Evolutionary conservation across 768 basidiomycete species (phyloP), one percentile per base, ranked within the genome.

Genomic region (Xanthoconium purpureum): DNA sequence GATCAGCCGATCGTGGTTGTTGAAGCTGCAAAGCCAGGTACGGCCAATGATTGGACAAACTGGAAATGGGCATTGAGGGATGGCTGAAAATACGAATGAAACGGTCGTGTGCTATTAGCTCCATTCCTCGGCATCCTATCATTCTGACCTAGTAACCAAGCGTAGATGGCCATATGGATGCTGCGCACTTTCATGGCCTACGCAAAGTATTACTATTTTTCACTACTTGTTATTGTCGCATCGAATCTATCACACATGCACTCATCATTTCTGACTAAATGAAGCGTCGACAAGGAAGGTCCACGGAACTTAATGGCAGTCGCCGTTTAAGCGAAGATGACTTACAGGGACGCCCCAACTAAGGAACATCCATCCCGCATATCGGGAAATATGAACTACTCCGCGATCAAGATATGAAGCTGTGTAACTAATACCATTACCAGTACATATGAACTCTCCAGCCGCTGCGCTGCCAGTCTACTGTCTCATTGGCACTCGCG

Each of bases 301-400:
- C 49, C 62, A 56, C 67, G 66, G 67, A 60, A 51, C 66, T 61
- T 58, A 50, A 55, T 48, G 54, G 9, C 10, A 35, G 33, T 52
- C 63, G 62, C 62, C 52, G 62, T 58, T 53, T 64, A 65, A 48
- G 59, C 60, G 68, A 60, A 43, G 38, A 56, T 68, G 63, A 68
- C 65, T 57, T 54, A 20, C 59, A 71, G 68, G 69, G 64, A 57
- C 56, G 30, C 46, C 28, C 20, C 54, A 32, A 42, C 39, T 47
- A 49, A 52, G 24, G 24, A 24, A 24, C 24, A 24, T 24, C 24
- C 60, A 6, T 18, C 47, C 56, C 35, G 60, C 61, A 36, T 61
- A 70, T 68, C 63, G 49, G 67, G 68, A 60, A 68, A 66, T 63
- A 30, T 59, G 52, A 61, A 55, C 52, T 45, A 39, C 43, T 55